Conservation (phyloP, 2,329 filamentous ascomycete species). For the Colletotrichum echinochloae region DNA sequence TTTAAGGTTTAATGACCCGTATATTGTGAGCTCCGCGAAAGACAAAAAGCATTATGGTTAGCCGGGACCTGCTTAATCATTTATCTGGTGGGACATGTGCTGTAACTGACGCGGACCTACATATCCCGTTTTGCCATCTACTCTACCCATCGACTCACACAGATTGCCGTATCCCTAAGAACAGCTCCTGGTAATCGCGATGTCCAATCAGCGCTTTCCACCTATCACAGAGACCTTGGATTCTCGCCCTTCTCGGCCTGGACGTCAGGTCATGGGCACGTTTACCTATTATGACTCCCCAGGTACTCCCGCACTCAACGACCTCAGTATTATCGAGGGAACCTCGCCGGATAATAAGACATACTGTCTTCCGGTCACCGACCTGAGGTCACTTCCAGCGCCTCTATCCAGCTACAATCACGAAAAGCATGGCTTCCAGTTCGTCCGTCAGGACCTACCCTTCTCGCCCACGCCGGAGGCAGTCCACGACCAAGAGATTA, state of each 20-base stretch:
- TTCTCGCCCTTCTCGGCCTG: not conserved
- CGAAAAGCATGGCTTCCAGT: slow-evolving; percentile 20
- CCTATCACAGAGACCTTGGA: not conserved
- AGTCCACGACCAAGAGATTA: slow-evolving; percentile 17
- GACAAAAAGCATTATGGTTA: too few relatives aligned
- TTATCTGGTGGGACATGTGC: too few relatives aligned
- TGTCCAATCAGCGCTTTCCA: not conserved
- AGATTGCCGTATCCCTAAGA: too few relatives aligned
- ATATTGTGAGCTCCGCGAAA: too few relatives aligned
- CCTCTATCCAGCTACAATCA: slow-evolving; percentile 6
- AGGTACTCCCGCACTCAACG: slow-evolving; percentile 9
- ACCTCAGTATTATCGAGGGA: slow-evolving; percentile 28
- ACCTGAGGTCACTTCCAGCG: slow-evolving; percentile 3
- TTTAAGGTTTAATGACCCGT: too few relatives aligned
- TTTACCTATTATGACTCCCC: slow-evolving; percentile 18
- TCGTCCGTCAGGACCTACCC: slow-evolving; percentile 11
- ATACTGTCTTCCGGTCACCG: slow-evolving; percentile 20
- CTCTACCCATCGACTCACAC: too few relatives aligned
- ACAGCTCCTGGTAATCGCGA: too few relatives aligned
- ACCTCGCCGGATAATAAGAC: slow-evolving; percentile 21
- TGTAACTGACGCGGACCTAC: too few relatives aligned
- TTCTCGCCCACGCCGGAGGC: slow-evolving; percentile 3
- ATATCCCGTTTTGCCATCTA: too few relatives aligned
- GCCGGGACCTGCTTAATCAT: too few relatives aligned
- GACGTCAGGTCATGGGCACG: not conserved